Conservation (phyloP, 1,284 basidiomycete species). For the Pulchroboletus neoregius region DNA sequence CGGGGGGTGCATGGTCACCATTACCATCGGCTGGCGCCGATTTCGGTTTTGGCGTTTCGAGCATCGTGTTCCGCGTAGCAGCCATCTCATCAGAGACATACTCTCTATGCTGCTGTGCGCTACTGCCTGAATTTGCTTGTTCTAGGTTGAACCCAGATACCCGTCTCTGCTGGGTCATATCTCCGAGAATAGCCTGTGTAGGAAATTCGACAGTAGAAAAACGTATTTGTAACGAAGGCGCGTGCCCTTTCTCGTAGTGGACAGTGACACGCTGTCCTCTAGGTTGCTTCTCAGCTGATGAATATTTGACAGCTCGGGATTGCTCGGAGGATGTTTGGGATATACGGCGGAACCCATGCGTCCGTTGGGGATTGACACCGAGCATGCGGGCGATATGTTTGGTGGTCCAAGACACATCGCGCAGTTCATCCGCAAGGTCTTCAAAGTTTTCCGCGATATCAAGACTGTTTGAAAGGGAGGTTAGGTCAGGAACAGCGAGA, state of each 20-base stretch:
- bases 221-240: slow-evolving; percentile 58
- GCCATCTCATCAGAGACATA: slow-evolving; percentile 12
- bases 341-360: slow-evolving; percentile 42
- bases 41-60: slow-evolving; percentile 11
- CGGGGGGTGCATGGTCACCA: not conserved
- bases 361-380: slow-evolving; percentile 49
- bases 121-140: not conserved
- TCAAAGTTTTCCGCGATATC: slow-evolving; percentile 45
- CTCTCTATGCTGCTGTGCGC: slow-evolving; percentile 1
- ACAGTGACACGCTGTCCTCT: slow-evolving; percentile 50
- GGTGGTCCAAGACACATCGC: slow-evolving; percentile 20
- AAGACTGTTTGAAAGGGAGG: slow-evolving; percentile 31
- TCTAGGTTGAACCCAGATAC: slow-evolving; percentile 10
- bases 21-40: slow-evolving; percentile 5
- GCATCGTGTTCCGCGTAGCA: slow-evolving; percentile 3
- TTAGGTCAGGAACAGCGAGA: not conserved
- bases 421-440: slow-evolving; percentile 36
- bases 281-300: slow-evolving; percentile 17
- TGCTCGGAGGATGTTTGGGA: slow-evolving; percentile 32
- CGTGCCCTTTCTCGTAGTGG: slow-evolving; percentile 42
- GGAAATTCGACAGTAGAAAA: slow-evolving; percentile 55
- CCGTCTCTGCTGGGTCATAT: slow-evolving; percentile 25
- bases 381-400: slow-evolving; percentile 37
- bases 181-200: slow-evolving; percentile 33
- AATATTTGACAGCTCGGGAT: not conserved